Base-by-base conservation (phyloP, 2,329 filamentous ascomycete species). In the Ophiostoma perfectum region DNA sequence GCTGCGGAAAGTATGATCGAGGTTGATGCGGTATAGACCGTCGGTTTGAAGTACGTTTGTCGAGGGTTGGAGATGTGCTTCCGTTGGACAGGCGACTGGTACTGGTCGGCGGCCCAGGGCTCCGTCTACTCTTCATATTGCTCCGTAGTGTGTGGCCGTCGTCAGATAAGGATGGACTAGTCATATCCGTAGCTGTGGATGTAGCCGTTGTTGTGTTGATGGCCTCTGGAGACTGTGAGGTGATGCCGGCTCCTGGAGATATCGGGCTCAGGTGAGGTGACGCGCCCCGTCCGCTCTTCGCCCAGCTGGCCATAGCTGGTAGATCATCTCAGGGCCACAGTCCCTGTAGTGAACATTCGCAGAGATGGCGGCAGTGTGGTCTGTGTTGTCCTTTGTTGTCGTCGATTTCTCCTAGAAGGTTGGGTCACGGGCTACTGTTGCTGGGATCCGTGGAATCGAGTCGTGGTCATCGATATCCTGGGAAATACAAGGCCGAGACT, bases 261-360 rank as follows among this genome's bases (percentile, higher is more conserved):
- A 45, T 36, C 65, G 55, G 68, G 18, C 55, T 67, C 42, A 64
- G 68, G 52, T 49, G 67, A 42, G 69, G 65, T 55, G 68, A 52
- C 44, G 58, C 55, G 14, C 68, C 67, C 39, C 49, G 69, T 65
- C 70, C 72, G 67, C 70, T 71, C 49, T 70, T 70, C 69, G 66
- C 67, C 71, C 72, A 69, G 62, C 70, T 70, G 62, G 72, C 71
- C 72, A 73, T 73, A n/a, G 66, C 68, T 58, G 67, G 38, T 38
- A 42, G 58, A 52, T 69, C 71, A 71, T 71, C 55, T 67, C 72
- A 71, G 65, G 47, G 68, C 65, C 66, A 41, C 27, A 6, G n/a
- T 47, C 38, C 11, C n/a, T 64, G 68, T 39, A 8, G 14, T 14
- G n/a, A 49, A 49, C 58, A 67, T 70, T 38, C 64, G 69, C 41